Evolutionary conservation across 169 alveolate genomes (phyloP).

Genomic region (Plasmodium fragile): DNA sequence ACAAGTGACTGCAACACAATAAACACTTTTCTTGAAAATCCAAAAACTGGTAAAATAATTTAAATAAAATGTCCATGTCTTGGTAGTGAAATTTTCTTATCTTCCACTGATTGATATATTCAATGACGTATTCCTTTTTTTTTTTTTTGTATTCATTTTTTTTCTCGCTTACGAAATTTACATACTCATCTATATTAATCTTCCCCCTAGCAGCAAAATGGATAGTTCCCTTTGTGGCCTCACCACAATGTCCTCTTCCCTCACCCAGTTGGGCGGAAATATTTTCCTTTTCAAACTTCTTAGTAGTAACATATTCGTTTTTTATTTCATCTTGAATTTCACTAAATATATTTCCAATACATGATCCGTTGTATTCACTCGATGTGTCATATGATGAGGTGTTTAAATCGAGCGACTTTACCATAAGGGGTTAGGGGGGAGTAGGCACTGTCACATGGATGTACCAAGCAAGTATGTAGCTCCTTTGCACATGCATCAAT

Average conservation of each 20-base stretch:
- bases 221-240: neutral
- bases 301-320: slow-evolving; percentile 11
- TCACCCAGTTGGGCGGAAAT: neutral
- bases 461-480: neutral
- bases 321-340: slow-evolving; percentile 74
- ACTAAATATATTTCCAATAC: slow-evolving; percentile 64
- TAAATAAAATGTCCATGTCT: slow-evolving; percentile 53
- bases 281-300: neutral
- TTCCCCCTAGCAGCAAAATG: neutral
- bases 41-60: slow-evolving; percentile 38
- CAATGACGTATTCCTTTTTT: slow-evolving; percentile 65
- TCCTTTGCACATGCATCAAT: neutral
- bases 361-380: slow-evolving; percentile 19
- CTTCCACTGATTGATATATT: slow-evolving; percentile 43
- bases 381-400: slow-evolving; percentile 34
- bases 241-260: neutral
- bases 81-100: slow-evolving; percentile 59
- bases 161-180: slow-evolving; percentile 48
- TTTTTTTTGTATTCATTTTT: slow-evolving; percentile 66
- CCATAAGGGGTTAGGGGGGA: slow-evolving; percentile 7
- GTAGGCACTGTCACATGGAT: neutral
- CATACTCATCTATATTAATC: slow-evolving; percentile 59
- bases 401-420: slow-evolving; percentile 45
- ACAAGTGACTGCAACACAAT: slow-evolving; percentile 59
- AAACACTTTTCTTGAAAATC: slow-evolving; percentile 50